Conservation (phyloP, 164 flowering plant species). For the Liriodendron chinense region DNA sequence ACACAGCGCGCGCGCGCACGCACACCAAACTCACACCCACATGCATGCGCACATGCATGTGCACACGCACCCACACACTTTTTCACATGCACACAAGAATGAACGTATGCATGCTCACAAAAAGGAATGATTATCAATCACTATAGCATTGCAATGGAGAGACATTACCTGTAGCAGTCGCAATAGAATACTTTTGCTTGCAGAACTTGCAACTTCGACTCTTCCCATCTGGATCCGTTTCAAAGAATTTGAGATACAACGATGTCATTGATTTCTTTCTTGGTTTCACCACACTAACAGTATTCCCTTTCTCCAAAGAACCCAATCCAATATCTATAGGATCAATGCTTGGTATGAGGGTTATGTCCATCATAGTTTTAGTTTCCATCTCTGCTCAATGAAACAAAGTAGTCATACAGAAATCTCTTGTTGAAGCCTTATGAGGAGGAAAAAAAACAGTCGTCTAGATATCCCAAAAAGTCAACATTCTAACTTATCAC, state of each 20-base stretch:
- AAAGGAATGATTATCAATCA: too few species aligned
- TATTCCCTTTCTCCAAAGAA: constrained; percentile 64
- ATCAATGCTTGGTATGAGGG: constrained; percentile 44
- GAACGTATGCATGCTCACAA: too few species aligned
- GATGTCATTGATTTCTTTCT: constrained; percentile 95
- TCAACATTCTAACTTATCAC: too few species aligned
- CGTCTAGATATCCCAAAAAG: not conserved
- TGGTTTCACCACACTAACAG: constrained; percentile 44
- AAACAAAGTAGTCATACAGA: not conserved
- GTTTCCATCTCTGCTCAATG: constrained; percentile 57
- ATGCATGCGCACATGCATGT: too few species aligned
- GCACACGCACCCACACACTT: too few species aligned
- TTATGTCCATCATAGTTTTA: constrained; percentile 67
- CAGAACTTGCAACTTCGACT: constrained; percentile 91
- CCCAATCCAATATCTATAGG: constrained; percentile 55
- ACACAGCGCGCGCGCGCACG: too few species aligned
- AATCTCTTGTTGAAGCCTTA: not conserved
- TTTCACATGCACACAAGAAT: too few species aligned
- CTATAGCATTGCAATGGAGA: not conserved
- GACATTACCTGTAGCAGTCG: constrained; percentile 86
- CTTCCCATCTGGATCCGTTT: constrained; percentile 86
- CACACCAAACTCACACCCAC: too few species aligned
- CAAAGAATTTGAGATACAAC: constrained; percentile 81
- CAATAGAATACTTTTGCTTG: constrained; percentile 88
- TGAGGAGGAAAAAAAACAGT: not conserved